Evolutionary conservation across 495 filamentous ascomycete species (phyloP), one percentile per base, ranked within the genome.

Genomic region (Penicillium macrosclerotiorum): DNA sequence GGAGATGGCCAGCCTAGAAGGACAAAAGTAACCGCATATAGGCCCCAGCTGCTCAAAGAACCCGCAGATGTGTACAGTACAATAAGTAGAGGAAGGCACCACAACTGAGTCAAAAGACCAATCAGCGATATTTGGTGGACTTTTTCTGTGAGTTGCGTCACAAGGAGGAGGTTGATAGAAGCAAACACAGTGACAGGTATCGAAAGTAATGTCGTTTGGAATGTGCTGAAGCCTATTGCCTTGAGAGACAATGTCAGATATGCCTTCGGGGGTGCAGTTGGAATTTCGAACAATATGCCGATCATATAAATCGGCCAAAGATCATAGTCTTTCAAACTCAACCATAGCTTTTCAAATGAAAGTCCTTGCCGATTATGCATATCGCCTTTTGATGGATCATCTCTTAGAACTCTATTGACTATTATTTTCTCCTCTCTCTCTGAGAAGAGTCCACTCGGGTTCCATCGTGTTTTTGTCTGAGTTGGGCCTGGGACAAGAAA

Each of bases 331-430:
- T 57, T 73, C 5, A 85, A 45, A 17, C 69, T 66, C 32, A 75
- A 54, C 71, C 76, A 79, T 4, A 87, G 62, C 16, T 71, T 57
- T 5, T 60, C 73, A 5, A 69, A 69, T 1, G 70, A 73, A 1
- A 88, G 52, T 3, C 71, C 78, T 61, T 86, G 79, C 2, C 82
- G 61, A 34, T 74, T 74, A 44, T 77, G 72, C 74, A 78, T 78
- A 12, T 64, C 55, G 25, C 78, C 78, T 61, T 88, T 87, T 25
- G 71, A 76, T 0, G 86, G 86, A 53, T 89, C 85, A 34, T 88
- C 85, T 11, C 83, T 73, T 5, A 89, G 62, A 8, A 88, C 73
- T 4, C 86, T 74, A 48, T 85, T 90, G 8, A 86, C 83, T 14
- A 89, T 80, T 54, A 89, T 88, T 4, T 64, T 73, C 52, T 84